Conservation (phyloP, 345 rosid genomes). For the Sisymbrium altissimum region DNA sequence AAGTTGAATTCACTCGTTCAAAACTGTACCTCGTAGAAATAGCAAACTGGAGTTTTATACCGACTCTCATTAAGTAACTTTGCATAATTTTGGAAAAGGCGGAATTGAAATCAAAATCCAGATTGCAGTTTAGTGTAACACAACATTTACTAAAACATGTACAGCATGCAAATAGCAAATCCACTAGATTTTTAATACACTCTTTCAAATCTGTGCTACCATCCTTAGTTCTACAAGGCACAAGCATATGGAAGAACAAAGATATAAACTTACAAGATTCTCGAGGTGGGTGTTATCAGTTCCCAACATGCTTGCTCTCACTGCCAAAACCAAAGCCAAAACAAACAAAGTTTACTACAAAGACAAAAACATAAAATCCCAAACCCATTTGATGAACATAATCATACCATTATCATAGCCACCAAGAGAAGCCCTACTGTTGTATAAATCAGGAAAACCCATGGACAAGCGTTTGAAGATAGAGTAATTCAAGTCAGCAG, state of each 20-base stretch:
- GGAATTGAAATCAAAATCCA: no score
- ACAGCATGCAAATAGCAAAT: no score
- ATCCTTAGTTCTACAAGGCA: neutral
- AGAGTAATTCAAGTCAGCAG: slow-evolving; percentile 45
- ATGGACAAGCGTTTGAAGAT: slow-evolving; percentile 54
- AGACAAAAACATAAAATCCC: neutral
- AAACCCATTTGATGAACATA: neutral
- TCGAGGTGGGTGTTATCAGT: slow-evolving; percentile 41
- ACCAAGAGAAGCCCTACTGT: slow-evolving; percentile 39
- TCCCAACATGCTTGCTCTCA: slow-evolving; percentile 42
- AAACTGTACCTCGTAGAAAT: no score
- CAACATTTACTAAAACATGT: neutral
- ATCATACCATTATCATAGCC: slow-evolving; percentile 52
- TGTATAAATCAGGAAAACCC: slow-evolving; percentile 42
- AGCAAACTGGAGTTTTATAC: no score
- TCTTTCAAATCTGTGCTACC: neutral
- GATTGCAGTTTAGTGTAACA: neutral
- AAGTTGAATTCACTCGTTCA: neutral
- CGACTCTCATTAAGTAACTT: no score
- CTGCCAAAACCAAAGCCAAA: slow-evolving; percentile 40
- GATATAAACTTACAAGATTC: slow-evolving; percentile 49
- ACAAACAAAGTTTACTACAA: neutral
- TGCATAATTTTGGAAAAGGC: no score
- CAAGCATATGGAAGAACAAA: neutral
- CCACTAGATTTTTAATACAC: no score